phyloP scores from a whole-genome alignment of 805 yeast genomes.

The Myxozyma geophila region DNA sequence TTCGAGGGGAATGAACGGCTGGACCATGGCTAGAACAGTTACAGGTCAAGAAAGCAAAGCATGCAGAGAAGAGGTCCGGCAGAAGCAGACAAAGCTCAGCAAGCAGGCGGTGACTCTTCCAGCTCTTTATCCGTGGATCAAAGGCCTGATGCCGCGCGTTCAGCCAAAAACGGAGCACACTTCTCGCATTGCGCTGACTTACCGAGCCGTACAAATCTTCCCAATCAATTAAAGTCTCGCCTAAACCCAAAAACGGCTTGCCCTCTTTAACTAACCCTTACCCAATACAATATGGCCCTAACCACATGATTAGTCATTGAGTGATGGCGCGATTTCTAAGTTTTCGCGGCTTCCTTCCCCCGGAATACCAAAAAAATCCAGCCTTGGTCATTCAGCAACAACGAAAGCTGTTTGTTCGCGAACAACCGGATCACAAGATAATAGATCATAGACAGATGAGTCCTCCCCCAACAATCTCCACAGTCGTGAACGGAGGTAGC shows the following conservation, averaged over 20 bases:
- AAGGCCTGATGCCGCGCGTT: neutral
- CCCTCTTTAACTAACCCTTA: neutral
- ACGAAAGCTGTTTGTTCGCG: no score
- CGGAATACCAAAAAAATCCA: no score
- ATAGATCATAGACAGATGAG: neutral
- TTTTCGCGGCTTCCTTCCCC: no score
- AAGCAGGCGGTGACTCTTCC: neutral
- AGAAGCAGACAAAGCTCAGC: neutral
- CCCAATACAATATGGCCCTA: conserved; percentile 5
- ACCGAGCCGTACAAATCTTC: neutral
- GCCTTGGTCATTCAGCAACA: no score
- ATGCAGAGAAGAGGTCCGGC: neutral
- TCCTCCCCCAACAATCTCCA: neutral
- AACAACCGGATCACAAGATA: no score
- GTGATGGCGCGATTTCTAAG: neutral
- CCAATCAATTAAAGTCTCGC: conserved; percentile 5
- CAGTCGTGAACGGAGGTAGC: neutral
- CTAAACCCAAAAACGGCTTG: neutral
- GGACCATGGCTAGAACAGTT: neutral
- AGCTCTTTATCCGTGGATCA: neutral
- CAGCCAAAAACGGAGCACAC: neutral
- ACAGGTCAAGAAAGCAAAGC: neutral
- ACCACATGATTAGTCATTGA: neutral
- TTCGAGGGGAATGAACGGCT: conserved; percentile 70
- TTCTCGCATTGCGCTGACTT: neutral